Percentiles rank a stretch among this genome's conserved stretches.
phyloP scores from a whole-genome alignment of 2,329 filamentous ascomycete species.

The Helotiales sp. region DNA sequence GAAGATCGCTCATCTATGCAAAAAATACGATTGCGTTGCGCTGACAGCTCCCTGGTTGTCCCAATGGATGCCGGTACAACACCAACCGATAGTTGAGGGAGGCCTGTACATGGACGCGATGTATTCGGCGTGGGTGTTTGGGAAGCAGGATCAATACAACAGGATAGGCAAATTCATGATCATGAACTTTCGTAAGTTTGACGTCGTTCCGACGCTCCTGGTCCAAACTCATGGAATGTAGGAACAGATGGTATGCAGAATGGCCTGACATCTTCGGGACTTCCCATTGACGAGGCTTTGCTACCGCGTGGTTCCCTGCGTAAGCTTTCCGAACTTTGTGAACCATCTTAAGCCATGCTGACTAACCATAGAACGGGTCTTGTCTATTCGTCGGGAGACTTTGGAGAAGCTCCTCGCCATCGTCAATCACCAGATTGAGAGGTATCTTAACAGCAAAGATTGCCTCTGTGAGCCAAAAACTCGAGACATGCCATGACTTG shows the following conservation, averaged over 20 bases:
- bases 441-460: background rate
- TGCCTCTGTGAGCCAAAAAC: background rate
- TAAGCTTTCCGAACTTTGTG: background rate
- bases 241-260: background rate
- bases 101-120: background rate
- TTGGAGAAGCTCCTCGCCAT: background rate
- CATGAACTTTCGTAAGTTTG: background rate
- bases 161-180: background rate
- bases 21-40: conserved; percentile 14
- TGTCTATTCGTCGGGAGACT: background rate
- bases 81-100: too few species aligned
- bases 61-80: background rate
- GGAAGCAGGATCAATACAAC: background rate
- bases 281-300: background rate
- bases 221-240: too few species aligned
- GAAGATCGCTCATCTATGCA: conserved; percentile 9
- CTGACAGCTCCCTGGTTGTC: conserved; percentile 10
- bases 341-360: background rate
- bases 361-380: background rate
- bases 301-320: background rate
- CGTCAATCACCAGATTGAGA: background rate
- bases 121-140: background rate
- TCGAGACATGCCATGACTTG: background rate
- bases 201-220: too few species aligned
- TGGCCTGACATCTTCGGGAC: background rate